Conservation (phyloP, 768 basidiomycete species). For the Leccinellum luteum region DNA sequence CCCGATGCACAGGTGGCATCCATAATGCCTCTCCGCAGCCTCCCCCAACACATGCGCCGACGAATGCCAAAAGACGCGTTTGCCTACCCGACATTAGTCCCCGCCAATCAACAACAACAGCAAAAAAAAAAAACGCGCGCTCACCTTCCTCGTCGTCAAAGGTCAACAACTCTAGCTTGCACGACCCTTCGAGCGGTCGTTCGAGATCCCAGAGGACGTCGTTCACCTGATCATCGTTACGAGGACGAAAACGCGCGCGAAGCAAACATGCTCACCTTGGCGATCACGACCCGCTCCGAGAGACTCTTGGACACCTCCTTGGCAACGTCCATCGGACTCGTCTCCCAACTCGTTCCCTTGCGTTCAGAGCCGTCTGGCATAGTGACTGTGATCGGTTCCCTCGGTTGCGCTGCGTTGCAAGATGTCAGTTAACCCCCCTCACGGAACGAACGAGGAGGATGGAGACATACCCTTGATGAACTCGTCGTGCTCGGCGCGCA, state of each 20-base stretch:
- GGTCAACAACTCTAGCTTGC: slow-evolving; percentile 80
- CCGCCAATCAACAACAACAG: too few species aligned
- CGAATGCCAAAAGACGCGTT: slow-evolving; percentile 99
- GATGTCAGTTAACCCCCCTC: neutral
- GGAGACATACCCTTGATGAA: slow-evolving; percentile 66
- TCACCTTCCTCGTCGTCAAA: slow-evolving; percentile 87
- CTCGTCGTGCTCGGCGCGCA: slow-evolving; percentile 81
- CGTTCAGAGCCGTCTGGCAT: slow-evolving; percentile 84
- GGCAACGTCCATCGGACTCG: slow-evolving; percentile 88
- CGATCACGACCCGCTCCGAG: slow-evolving; percentile 87
- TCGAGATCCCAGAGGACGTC: slow-evolving; percentile 92
- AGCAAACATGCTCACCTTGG: slow-evolving; percentile 60
- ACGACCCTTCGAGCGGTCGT: slow-evolving; percentile 84
- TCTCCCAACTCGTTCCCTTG: slow-evolving; percentile 90
- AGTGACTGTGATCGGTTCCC: slow-evolving; percentile 80
- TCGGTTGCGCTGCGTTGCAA: slow-evolving; percentile 55
- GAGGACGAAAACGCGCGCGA: neutral
- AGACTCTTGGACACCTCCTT: slow-evolving; percentile 84
- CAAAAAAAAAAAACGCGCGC: neutral
- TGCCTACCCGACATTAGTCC: slow-evolving; percentile 46
- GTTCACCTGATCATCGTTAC: slow-evolving; percentile 50
- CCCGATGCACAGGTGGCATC: slow-evolving; percentile 94
- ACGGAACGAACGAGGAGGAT: too few species aligned
- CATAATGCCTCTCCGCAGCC: slow-evolving; percentile 93
- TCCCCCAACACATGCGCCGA: slow-evolving; percentile 98